These are phyloP conservation scores for Geotrichum ghanense DNA, from an alignment of 805 yeast genomes.

Conservation along the genomic window DNA sequence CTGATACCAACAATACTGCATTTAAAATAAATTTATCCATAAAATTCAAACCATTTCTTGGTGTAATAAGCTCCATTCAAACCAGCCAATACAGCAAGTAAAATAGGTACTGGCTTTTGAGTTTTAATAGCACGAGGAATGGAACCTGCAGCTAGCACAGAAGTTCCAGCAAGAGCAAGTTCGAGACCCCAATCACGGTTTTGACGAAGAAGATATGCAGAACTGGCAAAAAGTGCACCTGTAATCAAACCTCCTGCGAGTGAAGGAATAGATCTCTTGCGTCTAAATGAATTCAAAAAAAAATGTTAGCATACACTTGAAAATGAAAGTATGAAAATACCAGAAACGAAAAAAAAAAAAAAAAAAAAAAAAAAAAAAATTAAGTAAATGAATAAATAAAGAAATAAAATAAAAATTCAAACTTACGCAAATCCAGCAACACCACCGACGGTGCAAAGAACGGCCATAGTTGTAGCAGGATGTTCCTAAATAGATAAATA, in stretches of 20 bases:
- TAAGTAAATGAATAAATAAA: no score
- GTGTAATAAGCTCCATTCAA: slow-evolving; percentile 57
- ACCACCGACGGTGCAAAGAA: slow-evolving; percentile 60
- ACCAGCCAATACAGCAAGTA: slow-evolving; percentile 52
- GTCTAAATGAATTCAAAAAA: slow-evolving; percentile 23
- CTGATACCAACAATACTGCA: no score
- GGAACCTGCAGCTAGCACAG: slow-evolving; percentile 58
- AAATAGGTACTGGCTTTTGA: slow-evolving; percentile 65
- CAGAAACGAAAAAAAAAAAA: no score
- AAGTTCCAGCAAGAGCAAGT: slow-evolving; percentile 62
- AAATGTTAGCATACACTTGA: not conserved
- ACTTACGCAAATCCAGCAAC: slow-evolving; percentile 49
- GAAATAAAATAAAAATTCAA: no score
- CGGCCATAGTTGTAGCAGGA: slow-evolving; percentile 63
- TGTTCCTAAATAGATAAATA: slow-evolving; percentile 69
- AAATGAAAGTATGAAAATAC: no score
- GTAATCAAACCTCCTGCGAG: slow-evolving; percentile 56
- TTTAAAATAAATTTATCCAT: slow-evolving; percentile 21
- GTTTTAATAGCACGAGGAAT: slow-evolving; percentile 55
- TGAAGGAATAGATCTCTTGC: slow-evolving; percentile 69
- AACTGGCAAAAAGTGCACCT: slow-evolving; percentile 27
- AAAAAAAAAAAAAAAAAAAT: no score
- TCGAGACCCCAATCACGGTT: slow-evolving; percentile 76
- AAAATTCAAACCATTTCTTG: slow-evolving; percentile 66
- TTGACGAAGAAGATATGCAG: slow-evolving; percentile 55